Evolutionary conservation across 345 rosid species (phyloP).

Genomic region (Eucalyptus tenuipes): DNA sequence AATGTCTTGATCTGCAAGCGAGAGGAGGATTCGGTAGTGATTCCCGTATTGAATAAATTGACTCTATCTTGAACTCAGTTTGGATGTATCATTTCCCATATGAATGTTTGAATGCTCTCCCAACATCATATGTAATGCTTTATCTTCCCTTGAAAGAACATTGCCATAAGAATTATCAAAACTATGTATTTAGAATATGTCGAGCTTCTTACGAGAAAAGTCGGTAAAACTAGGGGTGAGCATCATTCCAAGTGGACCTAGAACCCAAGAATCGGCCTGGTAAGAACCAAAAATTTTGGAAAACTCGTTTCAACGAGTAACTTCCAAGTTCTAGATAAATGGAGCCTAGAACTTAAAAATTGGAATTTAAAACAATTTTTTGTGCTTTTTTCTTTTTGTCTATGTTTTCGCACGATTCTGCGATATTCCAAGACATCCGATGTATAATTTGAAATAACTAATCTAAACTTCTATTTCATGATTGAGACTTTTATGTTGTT

Average conservation of each 20-base stretch:
- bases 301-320: fast-evolving
- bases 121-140: not conserved
- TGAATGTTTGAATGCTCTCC: not conserved
- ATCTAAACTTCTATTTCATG: fast-evolving
- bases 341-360: too few relatives aligned
- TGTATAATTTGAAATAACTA: fast-evolving
- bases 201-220: fast-evolving
- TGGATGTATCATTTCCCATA: not conserved
- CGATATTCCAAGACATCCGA: fast-evolving
- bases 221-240: fast-evolving
- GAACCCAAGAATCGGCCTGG: fast-evolving
- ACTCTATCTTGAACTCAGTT: not conserved
- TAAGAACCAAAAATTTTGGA: too few relatives aligned
- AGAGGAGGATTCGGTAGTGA: not conserved
- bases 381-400: too few relatives aligned
- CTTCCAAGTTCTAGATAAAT: too few relatives aligned
- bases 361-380: too few relatives aligned
- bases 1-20: not conserved
- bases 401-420: fast-evolving
- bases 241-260: too few relatives aligned
- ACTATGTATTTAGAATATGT: not conserved
- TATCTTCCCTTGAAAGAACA: not conserved
- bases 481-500: too few relatives aligned
- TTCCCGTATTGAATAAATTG: not conserved
- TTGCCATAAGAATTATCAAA: not conserved